Conservation (phyloP, 169 alveolate species). For the Plasmodium coatneyi region DNA sequence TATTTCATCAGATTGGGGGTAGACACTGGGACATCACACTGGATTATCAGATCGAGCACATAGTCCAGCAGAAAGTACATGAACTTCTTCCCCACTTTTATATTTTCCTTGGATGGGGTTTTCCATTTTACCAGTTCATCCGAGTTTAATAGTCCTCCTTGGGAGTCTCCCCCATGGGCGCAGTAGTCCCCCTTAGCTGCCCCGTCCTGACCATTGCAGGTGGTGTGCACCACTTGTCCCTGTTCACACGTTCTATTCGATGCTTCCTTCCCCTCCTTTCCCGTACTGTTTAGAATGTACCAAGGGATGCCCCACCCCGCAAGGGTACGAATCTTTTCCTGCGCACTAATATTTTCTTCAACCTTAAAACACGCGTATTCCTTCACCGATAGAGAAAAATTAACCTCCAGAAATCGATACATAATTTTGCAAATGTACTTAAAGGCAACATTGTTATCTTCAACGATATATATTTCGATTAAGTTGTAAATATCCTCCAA, state of each 20-base stretch:
- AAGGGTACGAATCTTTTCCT: slow-evolving; percentile 16
- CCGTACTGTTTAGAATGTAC: neutral
- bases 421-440: slow-evolving; percentile 70
- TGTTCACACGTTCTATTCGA: neutral
- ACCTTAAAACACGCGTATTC: slow-evolving; percentile 34
- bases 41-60: slow-evolving; percentile 40
- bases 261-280: neutral
- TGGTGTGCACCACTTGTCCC: neutral
- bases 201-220: neutral
- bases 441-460: slow-evolving; percentile 33
- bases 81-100: slow-evolving; percentile 46
- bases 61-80: slow-evolving; percentile 33
- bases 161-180: neutral
- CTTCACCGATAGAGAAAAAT: slow-evolving; percentile 30
- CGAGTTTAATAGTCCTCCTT: neutral
- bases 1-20: slow-evolving; percentile 52
- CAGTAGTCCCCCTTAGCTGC: neutral
- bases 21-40: slow-evolving; percentile 32
- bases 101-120: slow-evolving; percentile 34
- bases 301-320: slow-evolving; percentile 63
- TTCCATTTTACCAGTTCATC: slow-evolving; percentile 54
- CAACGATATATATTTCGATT: slow-evolving; percentile 60
- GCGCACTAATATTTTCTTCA: slow-evolving; percentile 4
- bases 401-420: slow-evolving; percentile 45
- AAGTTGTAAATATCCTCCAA: slow-evolving; percentile 48